Evolutionary conservation across 257 asterid genomes (phyloP).

Genomic region (Mitragyna speciosa): DNA sequence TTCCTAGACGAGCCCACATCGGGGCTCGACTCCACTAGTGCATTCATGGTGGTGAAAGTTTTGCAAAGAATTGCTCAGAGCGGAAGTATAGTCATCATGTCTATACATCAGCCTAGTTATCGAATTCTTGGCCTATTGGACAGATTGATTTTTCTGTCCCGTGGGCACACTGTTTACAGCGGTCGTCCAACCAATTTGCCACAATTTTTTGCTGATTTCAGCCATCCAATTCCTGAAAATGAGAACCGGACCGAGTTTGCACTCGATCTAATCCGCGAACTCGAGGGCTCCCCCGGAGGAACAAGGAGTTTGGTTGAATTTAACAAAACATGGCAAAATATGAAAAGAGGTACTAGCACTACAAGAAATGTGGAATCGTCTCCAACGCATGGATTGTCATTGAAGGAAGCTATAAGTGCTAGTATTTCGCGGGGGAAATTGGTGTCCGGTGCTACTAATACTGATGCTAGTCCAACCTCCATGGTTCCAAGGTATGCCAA

Average conservation of each 20-base stretch:
- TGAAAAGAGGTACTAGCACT: constrained; percentile 17
- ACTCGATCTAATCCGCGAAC: constrained; percentile 65
- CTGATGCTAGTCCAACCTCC: constrained; percentile 21
- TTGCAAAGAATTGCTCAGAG: constrained; percentile 76
- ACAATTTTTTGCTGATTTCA: constrained; percentile 58
- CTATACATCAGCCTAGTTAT: constrained; percentile 81
- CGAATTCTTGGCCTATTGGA: constrained; percentile 64
- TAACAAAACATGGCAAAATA: constrained; percentile 55
- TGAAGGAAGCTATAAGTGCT: constrained; percentile 67
- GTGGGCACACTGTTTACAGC: constrained; percentile 75
- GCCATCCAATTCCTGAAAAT: constrained; percentile 68
- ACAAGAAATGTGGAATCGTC: not conserved
- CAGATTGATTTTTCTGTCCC: constrained; percentile 61
- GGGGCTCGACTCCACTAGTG: constrained; percentile 79
- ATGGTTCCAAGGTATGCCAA: constrained; percentile 62
- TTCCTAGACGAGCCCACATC: constrained; percentile 87
- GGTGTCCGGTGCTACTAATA: constrained; percentile 51
- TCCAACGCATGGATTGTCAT: constrained; percentile 33
- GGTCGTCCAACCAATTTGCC: constrained; percentile 62
- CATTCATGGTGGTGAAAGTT: constrained; percentile 82
- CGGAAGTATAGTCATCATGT: constrained; percentile 79
- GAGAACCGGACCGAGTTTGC: constrained; percentile 75
- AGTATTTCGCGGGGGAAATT: constrained; percentile 76
- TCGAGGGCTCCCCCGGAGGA: constrained; percentile 68
- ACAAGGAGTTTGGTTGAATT: constrained; percentile 65